These are phyloP conservation scores for Globisporangium cylindrosporum DNA, from an alignment of 352 stramenopile genomes.

Conservation along the genomic window DNA sequence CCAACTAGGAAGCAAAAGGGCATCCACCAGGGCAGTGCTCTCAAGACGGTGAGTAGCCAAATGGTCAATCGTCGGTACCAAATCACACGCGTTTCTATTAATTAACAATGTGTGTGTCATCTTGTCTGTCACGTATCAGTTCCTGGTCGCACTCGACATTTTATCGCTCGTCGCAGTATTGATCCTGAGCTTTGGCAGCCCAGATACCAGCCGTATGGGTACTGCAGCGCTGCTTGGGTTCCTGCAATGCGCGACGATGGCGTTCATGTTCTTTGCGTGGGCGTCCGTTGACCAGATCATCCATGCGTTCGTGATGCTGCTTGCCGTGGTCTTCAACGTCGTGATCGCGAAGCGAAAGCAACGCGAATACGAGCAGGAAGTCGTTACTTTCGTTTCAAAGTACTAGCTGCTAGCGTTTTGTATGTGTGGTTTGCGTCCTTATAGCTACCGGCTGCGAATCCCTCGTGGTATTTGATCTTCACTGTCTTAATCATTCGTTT, in stretches of 20 bases:
- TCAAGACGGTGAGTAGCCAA: constrained; percentile 9
- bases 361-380: constrained; percentile 24
- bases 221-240: constrained; percentile 33
- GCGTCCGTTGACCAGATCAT: constrained; percentile 29
- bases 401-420: constrained; percentile 8
- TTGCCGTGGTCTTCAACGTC: constrained; percentile 26
- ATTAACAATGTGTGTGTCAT: background rate
- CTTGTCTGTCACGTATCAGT: constrained; percentile 22
- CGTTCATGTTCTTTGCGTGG: constrained; percentile 35
- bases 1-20: background rate
- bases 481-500: background rate
- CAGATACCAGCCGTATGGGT: constrained; percentile 31
- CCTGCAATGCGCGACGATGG: constrained; percentile 39
- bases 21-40: constrained; percentile 7
- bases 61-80: background rate
- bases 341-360: constrained; percentile 26
- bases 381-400: constrained; percentile 29
- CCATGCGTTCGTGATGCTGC: constrained; percentile 35
- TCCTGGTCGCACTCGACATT: constrained; percentile 44
- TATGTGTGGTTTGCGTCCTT: background rate
- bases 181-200: constrained; percentile 32
- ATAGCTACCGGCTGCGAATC: background rate
- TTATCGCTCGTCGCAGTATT: constrained; percentile 41
- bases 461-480: background rate
- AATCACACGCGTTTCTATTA: background rate